These are phyloP conservation scores for Ochromonadaceae sp. DNA, from an alignment of 352 stramenopile species.

Conservation along the genomic window DNA sequence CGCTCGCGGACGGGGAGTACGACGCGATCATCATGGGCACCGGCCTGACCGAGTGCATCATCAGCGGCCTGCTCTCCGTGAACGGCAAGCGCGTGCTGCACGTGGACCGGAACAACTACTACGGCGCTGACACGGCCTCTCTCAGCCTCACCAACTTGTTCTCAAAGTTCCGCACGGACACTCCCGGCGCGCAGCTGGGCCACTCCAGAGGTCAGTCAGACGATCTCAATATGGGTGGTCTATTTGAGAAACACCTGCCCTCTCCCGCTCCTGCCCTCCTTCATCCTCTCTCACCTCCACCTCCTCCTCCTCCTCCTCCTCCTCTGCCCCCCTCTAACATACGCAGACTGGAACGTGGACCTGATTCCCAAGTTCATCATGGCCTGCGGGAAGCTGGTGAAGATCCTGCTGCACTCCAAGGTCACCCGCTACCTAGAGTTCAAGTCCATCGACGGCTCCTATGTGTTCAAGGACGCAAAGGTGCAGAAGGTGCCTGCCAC, in stretches of 20 bases:
- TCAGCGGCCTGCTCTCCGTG: constrained; percentile 84
- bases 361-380: constrained; percentile 99
- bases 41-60: constrained; percentile 97
- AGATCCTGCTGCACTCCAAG: constrained; percentile 75
- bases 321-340: not conserved
- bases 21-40: constrained; percentile 98
- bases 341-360: constrained; percentile 96
- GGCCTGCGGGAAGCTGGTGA: constrained; percentile 96
- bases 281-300: not conserved
- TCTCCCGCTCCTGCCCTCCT: not conserved
- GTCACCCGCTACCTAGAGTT: constrained; percentile 98
- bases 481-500: constrained; percentile 66
- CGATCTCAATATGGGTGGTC: too few relatives aligned
- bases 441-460: constrained; percentile 95
- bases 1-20: constrained; percentile 97
- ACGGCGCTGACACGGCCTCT: constrained; percentile 90
- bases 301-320: not conserved
- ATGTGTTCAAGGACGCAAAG: constrained; percentile 91
- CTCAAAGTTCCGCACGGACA: constrained; percentile 61
- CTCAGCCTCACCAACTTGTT: constrained; percentile 96
- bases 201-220: constrained; percentile 15
- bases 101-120: constrained; percentile 93
- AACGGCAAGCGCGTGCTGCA: constrained; percentile 79
- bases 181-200: constrained; percentile 23
- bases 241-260: too few relatives aligned